Evolutionary conservation across 768 basidiomycete species (phyloP), one percentile per base, ranked within the genome.

Genomic region (Lactifluus pinguis): DNA sequence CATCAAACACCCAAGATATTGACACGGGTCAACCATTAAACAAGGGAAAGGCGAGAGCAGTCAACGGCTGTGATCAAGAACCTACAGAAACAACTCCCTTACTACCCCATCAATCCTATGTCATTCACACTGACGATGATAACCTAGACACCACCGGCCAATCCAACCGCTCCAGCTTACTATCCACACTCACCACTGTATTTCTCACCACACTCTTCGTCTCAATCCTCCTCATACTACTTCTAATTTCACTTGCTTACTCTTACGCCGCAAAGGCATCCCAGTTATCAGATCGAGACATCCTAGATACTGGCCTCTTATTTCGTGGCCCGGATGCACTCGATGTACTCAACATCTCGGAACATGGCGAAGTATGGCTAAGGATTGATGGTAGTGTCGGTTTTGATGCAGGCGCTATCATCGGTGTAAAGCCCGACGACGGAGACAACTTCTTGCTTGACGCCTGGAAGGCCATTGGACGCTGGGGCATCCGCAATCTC

Each of bases 401-500:
- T 0, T 62, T 91, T n/a, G 82, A 90, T 68, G 87, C 84, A 7
- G 86, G 85, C 2, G 69, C 76, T 9, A 73, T 83, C 19, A 73
- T 87, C 14, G 85, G 81, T 0, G 78, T 87, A 13, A 80, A 81
- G 56, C 72, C 73, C 11, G 72, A 74, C 32, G 66, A 71, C 9
- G 72, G 76, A 8, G 78, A 87, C 57, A 74, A 75, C 34, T 42
- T 82, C 6, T 60, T 83, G 49, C 63, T 68, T n/a, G 72, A 71
- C 49, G 60, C 82, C 34, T 86, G 84, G 84, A 89, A 86, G 71
- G 74, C 79, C 2, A 59, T 89, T 17, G 89, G 87, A 3, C 77
- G 86, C 38, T 84, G 86, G 79, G 81, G 86, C 6, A 78, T 91
- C 34, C 75, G 76, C 38, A 72, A 69, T 13, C 66, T 92, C 55